A percentile compares a stretch with the other conserved stretches of the same genome.
These are phyloP conservation scores for Spizellomyces punctatus DNA, from an alignment of 192 early-diverging fungal genomes.

Conservation along the genomic window DNA sequence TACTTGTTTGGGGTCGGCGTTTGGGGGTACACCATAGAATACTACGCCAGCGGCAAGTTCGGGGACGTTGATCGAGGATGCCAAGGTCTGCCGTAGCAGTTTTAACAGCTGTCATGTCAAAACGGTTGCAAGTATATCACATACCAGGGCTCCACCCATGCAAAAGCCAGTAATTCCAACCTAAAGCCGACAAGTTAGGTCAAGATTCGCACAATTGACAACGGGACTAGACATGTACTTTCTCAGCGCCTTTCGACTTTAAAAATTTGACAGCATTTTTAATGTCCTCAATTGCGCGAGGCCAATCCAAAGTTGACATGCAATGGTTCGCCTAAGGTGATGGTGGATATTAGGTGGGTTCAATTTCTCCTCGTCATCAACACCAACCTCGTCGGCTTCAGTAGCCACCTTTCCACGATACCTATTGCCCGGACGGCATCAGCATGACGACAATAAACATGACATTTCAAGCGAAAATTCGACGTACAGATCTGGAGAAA, in stretches of 20 bases:
- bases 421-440: too few species aligned
- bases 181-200: too few species aligned
- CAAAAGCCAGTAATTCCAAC: slow-evolving; percentile 35
- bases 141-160: slow-evolving; percentile 42
- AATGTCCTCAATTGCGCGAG: neutral
- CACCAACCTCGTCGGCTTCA: slow-evolving; percentile 30
- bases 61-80: slow-evolving; percentile 26
- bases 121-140: too few species aligned
- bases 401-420: slow-evolving; percentile 43
- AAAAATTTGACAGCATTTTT: neutral
- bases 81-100: slow-evolving; percentile 13
- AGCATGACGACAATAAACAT: too few species aligned
- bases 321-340: slow-evolving; percentile 32
- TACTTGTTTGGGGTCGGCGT: slow-evolving; percentile 36
- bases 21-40: slow-evolving; percentile 44
- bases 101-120: too few species aligned
- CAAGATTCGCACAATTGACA: too few species aligned
- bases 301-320: slow-evolving; percentile 20
- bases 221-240: too few species aligned
- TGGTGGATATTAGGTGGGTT: too few species aligned
- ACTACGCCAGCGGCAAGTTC: slow-evolving; percentile 31
- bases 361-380: too few species aligned
- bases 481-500: slow-evolving; percentile 30
- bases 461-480: neutral
- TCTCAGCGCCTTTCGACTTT: too few species aligned